Evolutionary conservation across 129 eudicot species (phyloP).

Genomic region (Pittosporum tobira): DNA sequence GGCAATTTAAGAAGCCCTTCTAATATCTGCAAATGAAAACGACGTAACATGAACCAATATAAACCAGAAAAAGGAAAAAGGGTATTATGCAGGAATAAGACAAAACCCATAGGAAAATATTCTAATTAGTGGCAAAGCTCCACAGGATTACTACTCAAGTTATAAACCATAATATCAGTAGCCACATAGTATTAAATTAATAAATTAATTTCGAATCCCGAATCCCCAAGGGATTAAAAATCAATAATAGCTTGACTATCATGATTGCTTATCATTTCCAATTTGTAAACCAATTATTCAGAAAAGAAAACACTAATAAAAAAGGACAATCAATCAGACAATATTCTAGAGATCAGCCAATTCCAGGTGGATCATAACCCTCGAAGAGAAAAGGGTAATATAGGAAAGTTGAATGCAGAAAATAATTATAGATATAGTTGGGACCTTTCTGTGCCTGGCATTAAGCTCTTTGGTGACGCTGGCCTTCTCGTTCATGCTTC

Average conservation of each 20-base stretch:
- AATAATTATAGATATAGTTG: not conserved
- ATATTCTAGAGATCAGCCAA: constrained; percentile 4
- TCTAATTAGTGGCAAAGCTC: too few species aligned
- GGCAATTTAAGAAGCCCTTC: constrained; percentile 96
- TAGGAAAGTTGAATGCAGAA: constrained; percentile 2
- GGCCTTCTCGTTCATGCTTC: constrained; percentile 68
- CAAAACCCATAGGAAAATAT: not conserved
- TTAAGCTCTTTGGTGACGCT: constrained; percentile 71
- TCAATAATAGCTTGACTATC: too few species aligned
- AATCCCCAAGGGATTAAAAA: too few species aligned
- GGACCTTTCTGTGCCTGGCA: constrained; percentile 71
- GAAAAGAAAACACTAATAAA: not conserved
- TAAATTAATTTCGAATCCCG: too few species aligned
- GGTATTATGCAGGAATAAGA: constrained; percentile 4
- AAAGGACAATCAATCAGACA: not conserved
- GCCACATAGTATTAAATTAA: too few species aligned
- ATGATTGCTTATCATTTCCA: too few species aligned
- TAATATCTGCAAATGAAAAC: constrained; percentile 46
- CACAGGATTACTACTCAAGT: too few species aligned
- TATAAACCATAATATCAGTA: too few species aligned
- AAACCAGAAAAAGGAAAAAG: not conserved
- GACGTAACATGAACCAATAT: constrained; percentile 4
- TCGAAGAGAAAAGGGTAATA: not conserved
- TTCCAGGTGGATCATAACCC: too few species aligned
- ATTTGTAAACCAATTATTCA: too few species aligned